These are phyloP conservation scores for Akanthomyces lecanii DNA, from an alignment of 2,329 filamentous ascomycete genomes.

Conservation along the genomic window DNA sequence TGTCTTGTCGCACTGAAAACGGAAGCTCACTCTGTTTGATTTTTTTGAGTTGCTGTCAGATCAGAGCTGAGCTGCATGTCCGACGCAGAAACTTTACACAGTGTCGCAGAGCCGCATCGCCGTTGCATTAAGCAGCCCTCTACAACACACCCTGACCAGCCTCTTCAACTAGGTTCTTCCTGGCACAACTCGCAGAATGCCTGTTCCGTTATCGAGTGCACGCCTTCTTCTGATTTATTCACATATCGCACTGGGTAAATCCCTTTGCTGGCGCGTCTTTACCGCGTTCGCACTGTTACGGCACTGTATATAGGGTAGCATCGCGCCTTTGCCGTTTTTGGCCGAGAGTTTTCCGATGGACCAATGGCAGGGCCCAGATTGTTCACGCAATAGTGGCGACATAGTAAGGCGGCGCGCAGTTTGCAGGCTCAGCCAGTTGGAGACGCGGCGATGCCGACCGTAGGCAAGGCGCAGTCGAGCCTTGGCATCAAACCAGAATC, in stretches of 20 bases:
- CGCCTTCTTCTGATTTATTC: no score
- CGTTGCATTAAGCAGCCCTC: background rate
- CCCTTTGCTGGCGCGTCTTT: no score
- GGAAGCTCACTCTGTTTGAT: background rate
- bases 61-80: background rate
- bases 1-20: background rate
- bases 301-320: conserved; percentile 15
- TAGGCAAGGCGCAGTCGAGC: background rate
- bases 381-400: conserved; percentile 11
- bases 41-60: background rate
- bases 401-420: background rate
- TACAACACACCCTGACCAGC: background rate
- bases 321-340: conserved; percentile 9
- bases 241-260: no score
- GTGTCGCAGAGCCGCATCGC: conserved; percentile 3
- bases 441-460: background rate
- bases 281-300: background rate
- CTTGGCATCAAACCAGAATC: background rate
- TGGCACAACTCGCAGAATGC: no score
- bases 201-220: no score
- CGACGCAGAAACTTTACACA: conserved; percentile 11
- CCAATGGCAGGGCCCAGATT: background rate
- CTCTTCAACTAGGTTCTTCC: no score
- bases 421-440: background rate
- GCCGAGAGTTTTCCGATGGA: background rate